Conservation (phyloP, 768 basidiomycete genomes). For the Tylopilus sp. region DNA sequence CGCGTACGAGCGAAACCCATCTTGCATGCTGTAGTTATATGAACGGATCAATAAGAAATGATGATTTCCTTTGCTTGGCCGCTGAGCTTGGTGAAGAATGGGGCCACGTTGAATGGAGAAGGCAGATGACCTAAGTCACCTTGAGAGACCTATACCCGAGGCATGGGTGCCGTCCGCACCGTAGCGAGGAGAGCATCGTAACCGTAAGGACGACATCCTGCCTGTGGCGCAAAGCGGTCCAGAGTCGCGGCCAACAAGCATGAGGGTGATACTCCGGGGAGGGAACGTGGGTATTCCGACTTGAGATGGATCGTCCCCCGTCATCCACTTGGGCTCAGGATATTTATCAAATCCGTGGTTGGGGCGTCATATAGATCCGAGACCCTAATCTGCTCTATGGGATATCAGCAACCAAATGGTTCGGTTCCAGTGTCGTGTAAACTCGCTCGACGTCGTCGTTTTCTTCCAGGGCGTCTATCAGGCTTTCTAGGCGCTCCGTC, state of each 20-base stretch:
- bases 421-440: conserved; percentile 49
- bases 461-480: conserved; percentile 53
- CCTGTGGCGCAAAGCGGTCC: neutral
- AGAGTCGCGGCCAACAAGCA: neutral
- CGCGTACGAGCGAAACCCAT: conserved; percentile 7
- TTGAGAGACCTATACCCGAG: conserved; percentile 1
- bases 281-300: neutral
- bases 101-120: neutral
- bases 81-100: neutral
- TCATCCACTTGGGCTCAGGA: neutral
- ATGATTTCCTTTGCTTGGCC: conserved; percentile 2
- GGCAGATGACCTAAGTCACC: conserved; percentile 9
- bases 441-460: conserved; percentile 58
- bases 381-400: conserved; percentile 15
- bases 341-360: neutral
- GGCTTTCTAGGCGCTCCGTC: conserved; percentile 35
- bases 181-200: neutral
- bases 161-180: neutral
- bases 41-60: conserved; percentile 13
- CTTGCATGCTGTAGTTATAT: conserved; percentile 13
- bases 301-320: neutral
- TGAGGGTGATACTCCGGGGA: neutral
- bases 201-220: neutral
- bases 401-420: conserved; percentile 22
- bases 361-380: neutral